A percentile compares a stretch with the other conserved stretches of the same genome.
Conservation (phyloP, 2,329 filamentous ascomycete species). For the Coleophoma crateriformis region DNA sequence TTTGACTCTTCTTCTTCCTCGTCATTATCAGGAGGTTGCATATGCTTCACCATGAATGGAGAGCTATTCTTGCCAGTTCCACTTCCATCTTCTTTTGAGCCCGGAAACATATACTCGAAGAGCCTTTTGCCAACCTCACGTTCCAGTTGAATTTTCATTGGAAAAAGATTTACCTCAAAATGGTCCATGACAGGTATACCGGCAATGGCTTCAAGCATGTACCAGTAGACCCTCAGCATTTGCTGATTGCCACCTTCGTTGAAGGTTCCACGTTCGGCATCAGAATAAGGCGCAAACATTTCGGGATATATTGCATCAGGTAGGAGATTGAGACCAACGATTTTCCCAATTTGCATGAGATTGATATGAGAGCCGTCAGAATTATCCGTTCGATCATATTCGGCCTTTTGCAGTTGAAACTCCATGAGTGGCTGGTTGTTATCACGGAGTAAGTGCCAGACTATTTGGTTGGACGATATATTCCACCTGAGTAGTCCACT, state of each 20-base stretch:
- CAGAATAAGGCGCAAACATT: conserved; percentile 87
- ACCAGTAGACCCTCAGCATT: conserved; percentile 94
- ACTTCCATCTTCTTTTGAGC: conserved; percentile 42
- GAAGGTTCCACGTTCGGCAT: conserved; percentile 51
- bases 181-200: conserved; percentile 96
- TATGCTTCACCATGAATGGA: conserved; percentile 52
- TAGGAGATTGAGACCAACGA: conserved; percentile 85
- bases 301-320: conserved; percentile 90
- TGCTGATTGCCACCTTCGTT: conserved; percentile 59
- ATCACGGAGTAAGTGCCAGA: conserved; percentile 92
- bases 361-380: conserved; percentile 96
- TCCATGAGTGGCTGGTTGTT: conserved; percentile 85
- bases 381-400: conserved; percentile 94
- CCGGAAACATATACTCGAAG: conserved; percentile 97
- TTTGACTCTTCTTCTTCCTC: conserved; percentile 26
- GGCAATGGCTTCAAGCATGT: conserved; percentile 96
- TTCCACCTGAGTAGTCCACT: conserved; percentile 85
- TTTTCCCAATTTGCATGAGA: conserved; percentile 77
- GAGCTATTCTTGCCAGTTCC: conserved; percentile 50
- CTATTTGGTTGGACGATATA: conserved; percentile 89
- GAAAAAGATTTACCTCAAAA: conserved; percentile 91
- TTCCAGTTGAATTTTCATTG: conserved; percentile 89
- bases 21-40: conserved; percentile 31
- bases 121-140: conserved; percentile 86
- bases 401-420: conserved; percentile 83